Percentiles rank a stretch among this genome's conserved stretches.
Evolutionary conservation across 345 rosid genomes (phyloP).

Genomic region (sweet orange (Citrus sinensis)): DNA sequence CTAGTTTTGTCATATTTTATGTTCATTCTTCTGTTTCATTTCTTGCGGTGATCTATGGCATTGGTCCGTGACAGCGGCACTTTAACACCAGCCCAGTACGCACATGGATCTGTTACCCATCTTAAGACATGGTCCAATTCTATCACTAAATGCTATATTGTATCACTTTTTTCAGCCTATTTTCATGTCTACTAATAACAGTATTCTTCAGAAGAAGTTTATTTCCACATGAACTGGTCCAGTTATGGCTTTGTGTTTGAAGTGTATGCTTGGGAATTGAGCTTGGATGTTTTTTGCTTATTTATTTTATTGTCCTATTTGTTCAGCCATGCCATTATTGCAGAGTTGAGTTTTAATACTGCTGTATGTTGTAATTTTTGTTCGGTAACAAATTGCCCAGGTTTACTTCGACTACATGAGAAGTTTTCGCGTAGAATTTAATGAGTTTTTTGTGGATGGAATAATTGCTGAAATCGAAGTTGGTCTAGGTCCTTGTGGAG

Average conservation of each 20-base stretch:
- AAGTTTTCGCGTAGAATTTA: slow-evolving; percentile 88
- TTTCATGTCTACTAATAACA: background rate
- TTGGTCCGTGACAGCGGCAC: background rate
- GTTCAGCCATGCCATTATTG: background rate
- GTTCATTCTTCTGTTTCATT: background rate
- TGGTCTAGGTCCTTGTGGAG: slow-evolving; percentile 98
- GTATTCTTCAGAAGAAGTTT: background rate
- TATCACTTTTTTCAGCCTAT: background rate
- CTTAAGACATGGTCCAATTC: background rate
- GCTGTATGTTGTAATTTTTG: slow-evolving; percentile 1
- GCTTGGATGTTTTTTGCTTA: background rate
- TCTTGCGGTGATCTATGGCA: background rate
- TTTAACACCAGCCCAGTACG: background rate
- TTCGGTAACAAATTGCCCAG: slow-evolving; percentile 28
- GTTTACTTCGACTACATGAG: slow-evolving; percentile 96
- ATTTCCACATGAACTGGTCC: background rate
- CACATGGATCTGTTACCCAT: background rate
- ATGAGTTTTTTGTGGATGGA: slow-evolving; percentile 72
- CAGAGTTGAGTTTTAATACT: background rate
- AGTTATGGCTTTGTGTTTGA: background rate
- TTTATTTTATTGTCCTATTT: background rate
- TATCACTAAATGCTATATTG: background rate
- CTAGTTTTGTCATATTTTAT: background rate
- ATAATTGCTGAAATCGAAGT: slow-evolving; percentile 76
- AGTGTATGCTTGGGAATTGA: background rate